These are phyloP conservation scores for Spongispora temasekensis DNA, from an alignment of 1,284 basidiomycete species.

Conservation along the genomic window DNA sequence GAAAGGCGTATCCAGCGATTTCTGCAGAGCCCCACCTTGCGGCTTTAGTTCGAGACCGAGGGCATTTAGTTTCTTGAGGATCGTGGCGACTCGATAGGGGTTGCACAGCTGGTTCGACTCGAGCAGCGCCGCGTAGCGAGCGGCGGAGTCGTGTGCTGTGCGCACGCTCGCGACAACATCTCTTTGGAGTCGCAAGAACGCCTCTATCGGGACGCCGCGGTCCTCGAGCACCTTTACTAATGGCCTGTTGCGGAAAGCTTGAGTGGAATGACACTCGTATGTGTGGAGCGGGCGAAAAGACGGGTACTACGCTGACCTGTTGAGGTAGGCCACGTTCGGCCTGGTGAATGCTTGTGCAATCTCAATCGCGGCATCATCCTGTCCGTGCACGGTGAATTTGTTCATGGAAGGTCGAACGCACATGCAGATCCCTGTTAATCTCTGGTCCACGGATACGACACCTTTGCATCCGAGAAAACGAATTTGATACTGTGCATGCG, in stretches of 20 bases:
- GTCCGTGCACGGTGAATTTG: conserved; percentile 61
- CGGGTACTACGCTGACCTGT: conserved; percentile 52
- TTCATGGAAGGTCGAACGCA: conserved; percentile 69
- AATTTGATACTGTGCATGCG: conserved; percentile 60
- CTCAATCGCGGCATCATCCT: conserved; percentile 60
- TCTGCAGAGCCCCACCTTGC: conserved; percentile 35
- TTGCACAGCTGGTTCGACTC: conserved; percentile 52
- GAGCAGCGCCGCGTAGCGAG: conserved; percentile 48
- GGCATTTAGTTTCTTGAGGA: conserved; percentile 51
- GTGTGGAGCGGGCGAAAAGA: no score
- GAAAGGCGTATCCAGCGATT: conserved; percentile 56
- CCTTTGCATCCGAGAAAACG: conserved; percentile 80
- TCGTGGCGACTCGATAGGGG: conserved; percentile 48
- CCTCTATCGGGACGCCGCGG: conserved; percentile 52
- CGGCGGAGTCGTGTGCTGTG: conserved; percentile 55
- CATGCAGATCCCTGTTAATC: conserved; percentile 55
- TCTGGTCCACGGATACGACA: conserved; percentile 64
- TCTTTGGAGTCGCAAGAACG: conserved; percentile 59
- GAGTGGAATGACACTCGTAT: no score
- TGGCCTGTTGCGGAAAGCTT: conserved; percentile 41
- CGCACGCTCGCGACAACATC: conserved; percentile 51
- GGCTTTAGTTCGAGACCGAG: conserved; percentile 50
- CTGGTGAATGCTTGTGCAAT: conserved; percentile 63
- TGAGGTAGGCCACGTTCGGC: conserved; percentile 61
- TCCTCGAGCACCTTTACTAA: conserved; percentile 74